Evolutionary conservation across 176 grass and related monocot species (phyloP).

Genomic region (Lolium perenne): DNA sequence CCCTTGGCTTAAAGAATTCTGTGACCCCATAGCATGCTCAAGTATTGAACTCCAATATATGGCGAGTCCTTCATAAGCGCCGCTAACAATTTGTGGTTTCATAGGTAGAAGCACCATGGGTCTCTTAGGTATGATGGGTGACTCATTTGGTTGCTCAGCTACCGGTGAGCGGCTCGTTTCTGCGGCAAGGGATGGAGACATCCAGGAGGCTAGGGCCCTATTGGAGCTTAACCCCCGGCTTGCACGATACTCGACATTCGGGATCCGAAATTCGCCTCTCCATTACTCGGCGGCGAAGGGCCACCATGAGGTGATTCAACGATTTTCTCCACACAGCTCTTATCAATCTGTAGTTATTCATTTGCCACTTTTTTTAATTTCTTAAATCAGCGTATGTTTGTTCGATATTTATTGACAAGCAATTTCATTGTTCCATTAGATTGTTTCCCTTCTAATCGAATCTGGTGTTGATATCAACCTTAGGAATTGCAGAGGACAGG

Average conservation of each 20-base stretch:
- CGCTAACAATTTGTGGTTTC: slow-evolving; percentile 36
- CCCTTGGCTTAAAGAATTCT: slow-evolving; percentile 16
- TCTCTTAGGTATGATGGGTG: slow-evolving; percentile 76
- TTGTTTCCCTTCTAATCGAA: slow-evolving; percentile 92
- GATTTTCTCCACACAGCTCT: slow-evolving; percentile 23
- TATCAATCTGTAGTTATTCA: slow-evolving; percentile 21
- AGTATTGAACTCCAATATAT: slow-evolving; percentile 16
- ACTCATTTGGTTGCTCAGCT: slow-evolving; percentile 89
- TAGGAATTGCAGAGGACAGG: slow-evolving; percentile 90
- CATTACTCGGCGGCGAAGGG: slow-evolving; percentile 92
- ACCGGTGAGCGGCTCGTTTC: slow-evolving; percentile 80
- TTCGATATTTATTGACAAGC: slow-evolving; percentile 31
- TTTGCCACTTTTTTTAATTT: slow-evolving; percentile 7
- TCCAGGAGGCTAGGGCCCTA: slow-evolving; percentile 88
- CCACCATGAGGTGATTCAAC: slow-evolving; percentile 83
- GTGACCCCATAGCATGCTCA: slow-evolving; percentile 3
- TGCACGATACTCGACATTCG: slow-evolving; percentile 81
- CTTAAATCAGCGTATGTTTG: not conserved
- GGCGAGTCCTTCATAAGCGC: slow-evolving; percentile 2
- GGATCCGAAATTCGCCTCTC: slow-evolving; percentile 84
- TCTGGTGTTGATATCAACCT: slow-evolving; percentile 91
- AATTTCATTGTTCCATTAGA: slow-evolving; percentile 49
- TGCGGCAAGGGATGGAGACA: slow-evolving; percentile 88
- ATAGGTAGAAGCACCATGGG: slow-evolving; percentile 63
- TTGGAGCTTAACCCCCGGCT: slow-evolving; percentile 91